Conservation (phyloP, 805 yeast species). For the Isabelozyma heimii region DNA sequence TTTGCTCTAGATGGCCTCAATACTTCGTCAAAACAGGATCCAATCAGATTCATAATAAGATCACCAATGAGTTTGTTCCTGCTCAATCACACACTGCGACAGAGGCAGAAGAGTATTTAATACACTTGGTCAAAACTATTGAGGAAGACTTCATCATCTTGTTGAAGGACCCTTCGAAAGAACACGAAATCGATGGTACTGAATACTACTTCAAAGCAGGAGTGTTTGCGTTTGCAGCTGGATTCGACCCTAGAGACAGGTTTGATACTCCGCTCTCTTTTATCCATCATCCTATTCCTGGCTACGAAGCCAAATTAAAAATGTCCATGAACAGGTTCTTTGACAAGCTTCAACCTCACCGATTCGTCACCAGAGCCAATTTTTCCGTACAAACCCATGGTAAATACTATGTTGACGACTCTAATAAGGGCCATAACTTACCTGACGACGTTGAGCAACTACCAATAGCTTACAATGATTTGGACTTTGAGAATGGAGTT, state of each 20-base stretch:
- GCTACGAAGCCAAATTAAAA: slow-evolving; percentile 37
- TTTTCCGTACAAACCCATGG: slow-evolving; percentile 39
- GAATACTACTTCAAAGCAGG: slow-evolving; percentile 45
- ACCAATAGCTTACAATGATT: slow-evolving; percentile 23
- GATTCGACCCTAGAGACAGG: slow-evolving; percentile 37
- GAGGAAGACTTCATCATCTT: slow-evolving; percentile 43
- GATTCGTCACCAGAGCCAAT: slow-evolving; percentile 38
- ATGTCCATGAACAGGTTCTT: slow-evolving; percentile 42
- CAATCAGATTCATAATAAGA: slow-evolving; percentile 20
- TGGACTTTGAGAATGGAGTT: slow-evolving; percentile 37
- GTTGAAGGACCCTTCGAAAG: slow-evolving; percentile 28
- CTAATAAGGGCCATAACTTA: slow-evolving; percentile 38
- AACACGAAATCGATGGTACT: slow-evolving; percentile 25
- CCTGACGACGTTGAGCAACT: slow-evolving; percentile 21
- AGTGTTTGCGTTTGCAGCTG: slow-evolving; percentile 45
- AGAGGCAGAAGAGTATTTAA: slow-evolving; percentile 14
- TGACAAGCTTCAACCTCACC: slow-evolving; percentile 31
- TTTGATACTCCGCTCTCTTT: slow-evolving; percentile 36
- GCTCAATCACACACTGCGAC: slow-evolving; percentile 3
- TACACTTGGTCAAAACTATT: slow-evolving; percentile 24
- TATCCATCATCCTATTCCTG: slow-evolving; percentile 43
- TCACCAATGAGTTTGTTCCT: slow-evolving; percentile 24
- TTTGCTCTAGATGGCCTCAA: slow-evolving; percentile 40
- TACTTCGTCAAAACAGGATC: slow-evolving; percentile 18
- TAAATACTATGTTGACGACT: slow-evolving; percentile 34